Percentiles rank a stretch among this genome's conserved stretches.
Evolutionary conservation across 257 asterid species (phyloP).

Genomic region (Orobanche coerulescens): DNA sequence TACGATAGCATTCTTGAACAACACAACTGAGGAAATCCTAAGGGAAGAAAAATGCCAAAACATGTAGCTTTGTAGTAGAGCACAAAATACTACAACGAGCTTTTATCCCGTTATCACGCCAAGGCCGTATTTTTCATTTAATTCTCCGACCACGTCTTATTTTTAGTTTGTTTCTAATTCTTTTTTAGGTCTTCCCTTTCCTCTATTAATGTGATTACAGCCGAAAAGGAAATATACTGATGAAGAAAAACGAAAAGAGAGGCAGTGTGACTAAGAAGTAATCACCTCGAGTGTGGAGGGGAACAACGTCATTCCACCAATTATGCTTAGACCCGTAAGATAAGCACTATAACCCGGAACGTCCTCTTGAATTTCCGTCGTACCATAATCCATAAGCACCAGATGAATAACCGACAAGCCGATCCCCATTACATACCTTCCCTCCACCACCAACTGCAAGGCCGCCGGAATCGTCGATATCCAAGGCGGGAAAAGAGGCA

Average conservation of each 20-base stretch:
- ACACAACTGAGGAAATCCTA: not conserved
- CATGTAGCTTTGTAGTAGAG: not conserved
- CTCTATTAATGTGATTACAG: too few species aligned
- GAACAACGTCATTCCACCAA: constrained; percentile 97
- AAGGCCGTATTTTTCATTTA: too few species aligned
- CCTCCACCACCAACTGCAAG: constrained; percentile 69
- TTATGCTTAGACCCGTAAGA: constrained; percentile 90
- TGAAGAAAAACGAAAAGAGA: not conserved
- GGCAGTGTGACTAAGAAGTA: not conserved
- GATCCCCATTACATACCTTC: constrained; percentile 55
- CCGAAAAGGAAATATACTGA: too few species aligned
- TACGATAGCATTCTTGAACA: too few species aligned
- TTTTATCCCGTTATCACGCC: too few species aligned
- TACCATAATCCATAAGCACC: constrained; percentile 73
- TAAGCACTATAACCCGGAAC: constrained; percentile 75
- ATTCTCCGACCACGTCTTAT: too few species aligned
- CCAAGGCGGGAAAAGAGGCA: constrained; percentile 75
- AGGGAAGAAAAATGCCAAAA: not conserved
- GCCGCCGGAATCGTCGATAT: constrained; percentile 84
- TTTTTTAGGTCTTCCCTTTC: too few species aligned
- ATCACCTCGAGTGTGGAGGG: constrained; percentile 84
- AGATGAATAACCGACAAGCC: constrained; percentile 56
- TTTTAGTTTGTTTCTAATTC: too few species aligned
- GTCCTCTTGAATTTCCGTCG: constrained; percentile 77
- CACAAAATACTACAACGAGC: not conserved